phyloP scores from a whole-genome alignment of 768 basidiomycete genomes.

The Boletus subparvulus region DNA sequence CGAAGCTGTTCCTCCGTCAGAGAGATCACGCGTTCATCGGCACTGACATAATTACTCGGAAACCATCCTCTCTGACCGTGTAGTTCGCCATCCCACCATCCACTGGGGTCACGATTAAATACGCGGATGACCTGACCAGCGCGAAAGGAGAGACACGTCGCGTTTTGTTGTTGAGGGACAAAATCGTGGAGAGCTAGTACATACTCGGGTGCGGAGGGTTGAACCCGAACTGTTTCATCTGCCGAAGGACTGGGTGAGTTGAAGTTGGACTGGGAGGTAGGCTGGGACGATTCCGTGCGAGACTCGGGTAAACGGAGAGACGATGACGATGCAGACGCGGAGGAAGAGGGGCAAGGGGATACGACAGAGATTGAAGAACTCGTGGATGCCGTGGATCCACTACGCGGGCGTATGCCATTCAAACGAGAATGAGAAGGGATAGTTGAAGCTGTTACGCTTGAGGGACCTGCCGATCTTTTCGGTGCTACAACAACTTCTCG shows the following conservation, averaged over 20 bases:
- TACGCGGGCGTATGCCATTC: conserved; percentile 40
- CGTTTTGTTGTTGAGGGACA: conserved; percentile 61
- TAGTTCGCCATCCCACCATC: conserved; percentile 99
- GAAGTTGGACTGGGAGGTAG: conserved; percentile 12
- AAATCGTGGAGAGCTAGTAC: conserved; percentile 95
- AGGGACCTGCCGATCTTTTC: conserved; percentile 30
- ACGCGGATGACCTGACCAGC: conserved; percentile 92
- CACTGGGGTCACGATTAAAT: conserved; percentile 80
- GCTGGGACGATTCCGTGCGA: conserved; percentile 31
- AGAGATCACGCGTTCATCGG: conserved; percentile 51
- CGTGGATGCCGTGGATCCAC: conserved; percentile 55
- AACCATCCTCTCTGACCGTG: conserved; percentile 94
- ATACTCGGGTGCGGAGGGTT: conserved; percentile 52
- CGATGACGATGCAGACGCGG: conserved; percentile 46
- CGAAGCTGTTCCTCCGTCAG: conserved; percentile 57
- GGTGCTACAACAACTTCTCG: conserved; percentile 35
- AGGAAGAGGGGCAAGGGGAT: conserved; percentile 54
- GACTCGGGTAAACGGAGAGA: conserved; percentile 44
- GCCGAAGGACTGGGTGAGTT: conserved; percentile 44
- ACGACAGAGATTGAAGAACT: conserved; percentile 55
- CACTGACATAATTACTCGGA: conserved; percentile 92
- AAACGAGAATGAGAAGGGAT: conserved; percentile 14
- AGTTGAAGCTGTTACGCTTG: conserved; percentile 28
- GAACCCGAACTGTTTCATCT: conserved; percentile 50
- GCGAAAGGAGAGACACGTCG: conserved; percentile 84